Base-by-base conservation (phyloP, 2,329 filamentous ascomycete species). In the Ceratocystis destructans region DNA sequence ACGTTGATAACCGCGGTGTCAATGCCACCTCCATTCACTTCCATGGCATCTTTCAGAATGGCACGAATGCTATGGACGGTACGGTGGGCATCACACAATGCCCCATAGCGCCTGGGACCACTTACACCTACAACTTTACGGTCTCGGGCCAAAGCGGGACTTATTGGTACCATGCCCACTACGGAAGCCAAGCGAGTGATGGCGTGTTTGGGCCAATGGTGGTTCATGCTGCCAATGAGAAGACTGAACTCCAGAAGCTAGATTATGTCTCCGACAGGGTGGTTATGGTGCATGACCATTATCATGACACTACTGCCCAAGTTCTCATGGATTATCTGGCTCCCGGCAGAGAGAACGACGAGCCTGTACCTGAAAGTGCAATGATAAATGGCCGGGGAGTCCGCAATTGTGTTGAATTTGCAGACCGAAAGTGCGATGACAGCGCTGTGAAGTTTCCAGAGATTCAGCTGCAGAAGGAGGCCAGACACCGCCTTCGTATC, bases 31-130 rank as follows among this genome's bases (percentile, higher is more conserved):
- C 80, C 46, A 78, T 92, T 4, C 89, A 93, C 72, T 92, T 88
- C 73, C 89, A 93, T 70, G 89, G 89, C 17, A 79, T 93, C 69
- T 90, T 84, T 72, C 87, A 90, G 72, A 89, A 89, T 70, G 87
- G 87, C 10, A 88, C 87, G 0, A 89, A 84, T 67, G 80, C 80
- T 66, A 89, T 90, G 67, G 88, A 93, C 71, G 89, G 88, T 0
- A 82, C 87, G 1, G 78, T 83, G 0, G 86, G 83, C 45, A 79
- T 89, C 4, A 86, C 82, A 0, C 87, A 89, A 72, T 88, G 86
- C 69, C 79, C 82, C 0, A 86, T 90, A 61, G 79, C 83, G 0
- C 84, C 87, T 0, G 83, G 83, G 0, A 75, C 78, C 1, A 82
- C 77, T 0, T 87, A 87, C 69, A 84, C 80, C 0, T 91, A 90